Evolutionary conservation across 2,329 filamentous ascomycete genomes (phyloP).

Genomic region (Fusarium newnesense): DNA sequence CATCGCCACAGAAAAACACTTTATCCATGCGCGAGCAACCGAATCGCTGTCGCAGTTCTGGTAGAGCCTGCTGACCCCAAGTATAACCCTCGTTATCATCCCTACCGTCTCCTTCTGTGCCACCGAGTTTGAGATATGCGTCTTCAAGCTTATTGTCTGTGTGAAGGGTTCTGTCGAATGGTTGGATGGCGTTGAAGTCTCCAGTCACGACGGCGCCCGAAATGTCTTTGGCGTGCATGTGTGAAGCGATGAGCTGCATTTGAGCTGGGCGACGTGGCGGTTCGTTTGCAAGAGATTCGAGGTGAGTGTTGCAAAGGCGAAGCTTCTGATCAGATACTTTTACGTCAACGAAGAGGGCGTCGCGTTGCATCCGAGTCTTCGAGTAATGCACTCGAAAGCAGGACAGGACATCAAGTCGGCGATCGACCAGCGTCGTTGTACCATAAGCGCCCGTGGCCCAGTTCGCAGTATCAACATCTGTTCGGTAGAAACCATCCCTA

Average conservation of each 20-base stretch:
- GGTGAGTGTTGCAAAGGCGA: slow-evolving; percentile 66
- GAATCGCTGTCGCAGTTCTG: slow-evolving; percentile 54
- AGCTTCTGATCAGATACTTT: slow-evolving; percentile 43
- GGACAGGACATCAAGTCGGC: slow-evolving; percentile 53
- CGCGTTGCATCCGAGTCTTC: slow-evolving; percentile 60
- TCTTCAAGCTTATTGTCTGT: slow-evolving; percentile 60
- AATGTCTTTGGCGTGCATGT: slow-evolving; percentile 53
- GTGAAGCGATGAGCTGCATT: slow-evolving; percentile 54
- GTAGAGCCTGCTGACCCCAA: slow-evolving; percentile 65
- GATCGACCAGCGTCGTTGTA: slow-evolving; percentile 63
- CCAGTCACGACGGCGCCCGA: slow-evolving; percentile 60
- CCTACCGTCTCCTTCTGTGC: slow-evolving; percentile 57
- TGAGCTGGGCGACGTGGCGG: slow-evolving; percentile 62
- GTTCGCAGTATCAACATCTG: slow-evolving; percentile 54
- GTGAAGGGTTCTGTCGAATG: slow-evolving; percentile 61
- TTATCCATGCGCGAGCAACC: slow-evolving; percentile 65
- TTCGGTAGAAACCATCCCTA: slow-evolving; percentile 57
- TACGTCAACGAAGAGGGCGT: slow-evolving; percentile 64
- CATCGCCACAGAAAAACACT: slow-evolving; percentile 57
- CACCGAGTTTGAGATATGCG: slow-evolving; percentile 62
- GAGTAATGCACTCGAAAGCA: slow-evolving; percentile 64
- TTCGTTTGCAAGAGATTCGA: slow-evolving; percentile 62
- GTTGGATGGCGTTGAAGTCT: slow-evolving; percentile 68
- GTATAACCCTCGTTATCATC: slow-evolving; percentile 57
- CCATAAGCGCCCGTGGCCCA: slow-evolving; percentile 62